Base-by-base conservation (phyloP, 1,139 yeast genomes). In the Hemisphaericaspora lyxosophila region DNA sequence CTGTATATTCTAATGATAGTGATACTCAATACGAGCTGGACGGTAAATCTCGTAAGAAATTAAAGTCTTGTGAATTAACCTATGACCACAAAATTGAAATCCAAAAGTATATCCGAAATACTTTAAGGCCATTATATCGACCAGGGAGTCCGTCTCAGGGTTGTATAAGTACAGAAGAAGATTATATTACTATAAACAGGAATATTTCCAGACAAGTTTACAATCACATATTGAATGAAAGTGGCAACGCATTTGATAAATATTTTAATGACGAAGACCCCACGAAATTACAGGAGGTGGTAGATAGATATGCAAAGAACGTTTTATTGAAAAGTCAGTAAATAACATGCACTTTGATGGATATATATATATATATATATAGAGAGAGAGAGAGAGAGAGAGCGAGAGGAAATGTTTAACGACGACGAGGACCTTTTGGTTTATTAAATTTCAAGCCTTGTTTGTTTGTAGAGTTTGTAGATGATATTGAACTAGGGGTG, bases 351-450 rank as follows among this genome's bases (percentile, higher is more conserved):
- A n/a, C n/a, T n/a, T n/a, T n/a, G n/a, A n/a, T n/a, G 15, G 15
- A 12, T 35, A 28, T 24, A 26, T 7, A 15, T 31, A 1, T 37
- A 16, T 33, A 9, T 14, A 9, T 13, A 7, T 26, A 3, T 3
- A 15, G n/a, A n/a, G 9, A 13, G 8, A 2, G 18, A n/a, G n/a
- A n/a, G n/a, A n/a, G n/a, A n/a, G n/a, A n/a, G n/a, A n/a, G n/a
- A n/a, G n/a, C n/a, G n/a, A n/a, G n/a, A n/a, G n/a, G n/a, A n/a
- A n/a, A n/a, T n/a, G n/a, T 17, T 47, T 54, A 70, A 51, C 74
- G 63, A 43, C 77, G 62, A 47, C 77, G 64, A 23, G 84, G 84
- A 3, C 82, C 82, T 50, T 64, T 75, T 40, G 84, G 84, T 52
- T 73, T 76, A 44, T 54, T 68, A 44, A 78, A 75, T 45, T 58